A percentile compares a stretch with the other conserved stretches of the same genome.
phyloP scores from a whole-genome alignment of 2,329 filamentous ascomycete species.

The Penicillium capsulatum region DNA sequence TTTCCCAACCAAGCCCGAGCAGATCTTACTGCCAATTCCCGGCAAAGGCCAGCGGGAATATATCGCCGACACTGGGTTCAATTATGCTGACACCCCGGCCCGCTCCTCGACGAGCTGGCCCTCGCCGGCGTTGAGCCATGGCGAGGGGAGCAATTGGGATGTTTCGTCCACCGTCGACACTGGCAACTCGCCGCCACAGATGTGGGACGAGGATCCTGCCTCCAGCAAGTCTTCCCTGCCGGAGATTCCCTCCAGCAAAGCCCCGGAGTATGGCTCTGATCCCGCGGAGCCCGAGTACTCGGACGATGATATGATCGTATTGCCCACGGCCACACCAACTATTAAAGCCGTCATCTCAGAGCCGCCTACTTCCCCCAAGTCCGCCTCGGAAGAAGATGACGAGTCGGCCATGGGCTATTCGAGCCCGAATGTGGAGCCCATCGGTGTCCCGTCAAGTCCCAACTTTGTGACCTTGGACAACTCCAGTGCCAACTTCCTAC shows the following conservation, averaged over 20 bases:
- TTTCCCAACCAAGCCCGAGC: conserved; percentile 47
- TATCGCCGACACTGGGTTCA: conserved; percentile 29
- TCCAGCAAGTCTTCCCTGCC: conserved; percentile 38
- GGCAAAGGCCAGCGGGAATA: conserved; percentile 37
- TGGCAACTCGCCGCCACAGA: conserved; percentile 34
- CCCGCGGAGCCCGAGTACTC: conserved; percentile 27
- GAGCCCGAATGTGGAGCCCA: conserved; percentile 39
- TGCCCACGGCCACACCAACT: conserved; percentile 33
- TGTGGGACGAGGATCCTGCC: conserved; percentile 38
- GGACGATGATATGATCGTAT: conserved; percentile 32
- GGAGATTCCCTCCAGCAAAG: conserved; percentile 21
- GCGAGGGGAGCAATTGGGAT: conserved; percentile 32
- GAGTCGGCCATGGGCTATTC: conserved; percentile 30
- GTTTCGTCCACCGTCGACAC: conserved; percentile 37
- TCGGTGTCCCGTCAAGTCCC: conserved; percentile 31
- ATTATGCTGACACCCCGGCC: conserved; percentile 30
- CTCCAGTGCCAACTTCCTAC: conserved; percentile 39
- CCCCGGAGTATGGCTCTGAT: conserved; percentile 17
- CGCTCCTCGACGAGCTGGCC: conserved; percentile 29
- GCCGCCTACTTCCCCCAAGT: conserved; percentile 25
- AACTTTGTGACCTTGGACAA: conserved; percentile 38
- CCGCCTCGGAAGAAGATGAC: conserved; percentile 14
- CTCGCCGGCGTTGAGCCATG: conserved; percentile 26
- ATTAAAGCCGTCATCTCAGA: conserved; percentile 38
- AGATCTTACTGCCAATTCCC: conserved; percentile 42